Evolutionary conservation across 495 filamentous ascomycete genomes (phyloP), one percentile per base, ranked within the genome.

Genomic region (Aspergillus panamensis): DNA sequence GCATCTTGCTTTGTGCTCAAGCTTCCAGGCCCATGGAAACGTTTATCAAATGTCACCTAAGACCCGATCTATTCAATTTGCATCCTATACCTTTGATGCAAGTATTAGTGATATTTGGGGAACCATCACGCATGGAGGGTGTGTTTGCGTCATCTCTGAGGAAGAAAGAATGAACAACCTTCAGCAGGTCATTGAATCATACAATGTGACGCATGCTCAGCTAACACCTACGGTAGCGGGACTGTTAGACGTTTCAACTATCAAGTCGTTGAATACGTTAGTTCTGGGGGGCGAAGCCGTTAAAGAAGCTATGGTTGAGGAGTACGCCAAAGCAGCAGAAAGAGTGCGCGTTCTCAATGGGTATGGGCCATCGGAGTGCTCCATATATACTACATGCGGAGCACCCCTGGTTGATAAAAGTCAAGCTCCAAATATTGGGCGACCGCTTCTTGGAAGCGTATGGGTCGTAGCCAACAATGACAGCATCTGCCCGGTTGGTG

Each of bases 31-130:
- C 7, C 55, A 57, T 48, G 55, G 55, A 3, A 57, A 44, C 3
- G 48, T 57, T 14, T 57, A 57, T 17, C 33, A 20, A 33, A 57
- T 57, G 55, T 32, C 37, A 3, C 47, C 55, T 3, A 33, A 6
- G 7, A 57, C 55, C 9, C 21, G 55, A 9, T 57, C 55, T 2
- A 47, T 57, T 13, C 55, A 57, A 45, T 57, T 57, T 33, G 55
- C 55, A 2, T 48, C 55, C 0, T 57, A 57, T 42, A 57, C 55
- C 0, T 57, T 57, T 30, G 55, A 57, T 25, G 55, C 55, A 6
- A 57, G 55, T 16, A 57, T 57, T 17, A 57, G 55, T 21, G 55
- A 57, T 35, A 57, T 57, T 13, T 57, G 55, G 55, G 55, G 21
- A 2, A 57, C 55, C 3, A 57, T 57, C 3, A 51, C 55, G 4